Conservation (phyloP, 371 early-diverging fungal genomes). For the Smittium culicis region DNA sequence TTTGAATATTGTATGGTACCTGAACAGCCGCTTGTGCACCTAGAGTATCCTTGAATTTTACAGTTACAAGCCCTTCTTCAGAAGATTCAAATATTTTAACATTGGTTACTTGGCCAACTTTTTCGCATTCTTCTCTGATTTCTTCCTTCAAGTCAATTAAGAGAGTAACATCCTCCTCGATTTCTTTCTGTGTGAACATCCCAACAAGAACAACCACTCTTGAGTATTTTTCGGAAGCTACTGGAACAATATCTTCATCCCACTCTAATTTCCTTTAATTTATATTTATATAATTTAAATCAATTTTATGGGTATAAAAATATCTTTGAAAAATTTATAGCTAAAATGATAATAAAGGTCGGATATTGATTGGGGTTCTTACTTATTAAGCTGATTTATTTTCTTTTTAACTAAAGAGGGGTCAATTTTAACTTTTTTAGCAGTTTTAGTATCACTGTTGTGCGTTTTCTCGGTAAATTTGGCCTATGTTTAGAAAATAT, state of each 20-base stretch:
- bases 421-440: conserved; percentile 31
- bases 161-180: conserved; percentile 77
- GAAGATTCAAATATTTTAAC: conserved; percentile 36
- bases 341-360: no score
- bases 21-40: conserved; percentile 65
- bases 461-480: conserved; percentile 48
- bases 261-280: conserved; percentile 84
- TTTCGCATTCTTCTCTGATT: conserved; percentile 82
- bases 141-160: conserved; percentile 85
- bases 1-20: conserved; percentile 14
- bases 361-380: no score
- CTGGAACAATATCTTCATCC: conserved; percentile 58
- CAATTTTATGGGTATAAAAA: no score
- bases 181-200: conserved; percentile 81
- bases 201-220: conserved; percentile 79
- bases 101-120: conserved; percentile 75
- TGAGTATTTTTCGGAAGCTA: conserved; percentile 54
- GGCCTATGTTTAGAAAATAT: no score
- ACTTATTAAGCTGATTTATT: conserved; percentile 61
- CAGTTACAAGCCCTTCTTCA: conserved; percentile 76
- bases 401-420: conserved; percentile 52
- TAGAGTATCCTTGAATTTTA: conserved; percentile 68
- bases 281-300: no score
- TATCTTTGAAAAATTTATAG: no score
- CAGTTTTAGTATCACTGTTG: conserved; percentile 20